These are phyloP conservation scores for Pseudopyrenochaeta lycopersici DNA, from an alignment of 2,329 filamentous ascomycete species.

Conservation along the genomic window DNA sequence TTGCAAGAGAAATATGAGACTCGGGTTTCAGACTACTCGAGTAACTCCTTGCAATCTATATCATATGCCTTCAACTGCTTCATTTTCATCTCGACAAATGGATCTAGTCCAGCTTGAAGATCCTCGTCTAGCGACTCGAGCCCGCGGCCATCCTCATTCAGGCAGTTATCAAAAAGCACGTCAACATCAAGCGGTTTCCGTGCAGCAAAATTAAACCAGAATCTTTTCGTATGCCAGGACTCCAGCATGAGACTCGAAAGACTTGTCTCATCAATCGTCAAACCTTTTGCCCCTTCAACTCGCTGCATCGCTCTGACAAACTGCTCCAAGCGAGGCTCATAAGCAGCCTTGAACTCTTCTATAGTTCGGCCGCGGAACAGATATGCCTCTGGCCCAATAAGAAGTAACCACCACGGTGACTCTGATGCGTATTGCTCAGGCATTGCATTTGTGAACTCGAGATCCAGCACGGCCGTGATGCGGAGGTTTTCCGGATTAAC, in stretches of 20 bases:
- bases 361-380: conserved; percentile 26
- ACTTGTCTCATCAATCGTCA: no score
- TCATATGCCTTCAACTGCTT: conserved; percentile 21
- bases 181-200: conserved; percentile 46
- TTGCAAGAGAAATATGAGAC: no score
- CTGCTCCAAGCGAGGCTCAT: conserved; percentile 47
- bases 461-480: conserved; percentile 53
- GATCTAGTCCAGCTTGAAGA: conserved; percentile 5
- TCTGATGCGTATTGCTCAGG: conserved; percentile 52
- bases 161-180: conserved; percentile 16
- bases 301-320: conserved; percentile 49
- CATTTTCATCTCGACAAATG: conserved; percentile 22
- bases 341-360: conserved; percentile 33
- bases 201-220: conserved; percentile 52
- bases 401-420: conserved; percentile 53
- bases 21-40: no score
- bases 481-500: conserved; percentile 45
- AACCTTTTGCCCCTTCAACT: conserved; percentile 31
- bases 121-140: no score
- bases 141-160: conserved; percentile 9
- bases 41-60: background rate
- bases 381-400: conserved; percentile 35
- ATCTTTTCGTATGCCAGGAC: conserved; percentile 46
- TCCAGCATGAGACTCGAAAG: conserved; percentile 46
- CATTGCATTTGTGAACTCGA: conserved; percentile 55